phyloP scores from a whole-genome alignment of 2,329 filamentous ascomycete species.

The Corniculantispora saksenae region DNA sequence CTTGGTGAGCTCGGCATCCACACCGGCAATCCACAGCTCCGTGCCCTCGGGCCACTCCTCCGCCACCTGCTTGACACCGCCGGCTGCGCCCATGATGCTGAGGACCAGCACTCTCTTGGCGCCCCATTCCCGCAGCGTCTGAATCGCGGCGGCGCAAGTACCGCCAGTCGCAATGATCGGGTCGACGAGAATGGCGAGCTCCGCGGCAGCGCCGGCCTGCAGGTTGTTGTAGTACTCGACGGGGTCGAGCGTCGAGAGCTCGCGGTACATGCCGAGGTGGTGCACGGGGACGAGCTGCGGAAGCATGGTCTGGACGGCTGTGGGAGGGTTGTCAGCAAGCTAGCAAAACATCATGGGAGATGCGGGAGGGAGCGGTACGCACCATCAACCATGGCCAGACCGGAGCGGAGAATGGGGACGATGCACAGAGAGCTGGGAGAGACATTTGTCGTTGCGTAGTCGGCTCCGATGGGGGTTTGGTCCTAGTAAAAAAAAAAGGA shows the following conservation, averaged over 20 bases:
- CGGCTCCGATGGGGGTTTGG: constrained; percentile 74
- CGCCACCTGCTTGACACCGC: constrained; percentile 62
- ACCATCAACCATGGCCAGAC: constrained; percentile 89
- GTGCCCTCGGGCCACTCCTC: constrained; percentile 75
- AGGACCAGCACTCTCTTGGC: constrained; percentile 79
- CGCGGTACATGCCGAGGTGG: constrained; percentile 92
- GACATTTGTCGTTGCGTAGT: constrained; percentile 68
- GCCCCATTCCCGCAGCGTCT: constrained; percentile 88
- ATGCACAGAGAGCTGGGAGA: constrained; percentile 71
- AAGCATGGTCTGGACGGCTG: constrained; percentile 79
- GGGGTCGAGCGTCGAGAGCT: constrained; percentile 80
- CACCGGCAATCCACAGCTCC: constrained; percentile 78
- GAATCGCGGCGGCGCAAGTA: constrained; percentile 85
- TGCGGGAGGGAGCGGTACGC: constrained; percentile 24
- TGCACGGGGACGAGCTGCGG: constrained; percentile 80
- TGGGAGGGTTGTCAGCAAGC: not conserved
- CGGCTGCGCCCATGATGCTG: constrained; percentile 69
- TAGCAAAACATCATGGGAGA: too few species aligned
- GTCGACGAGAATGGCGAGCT: constrained; percentile 81
- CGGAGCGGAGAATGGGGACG: constrained; percentile 89
- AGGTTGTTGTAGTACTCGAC: constrained; percentile 99
- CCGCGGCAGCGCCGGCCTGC: constrained; percentile 53
- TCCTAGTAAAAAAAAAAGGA: too few species aligned
- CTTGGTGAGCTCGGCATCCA: constrained; percentile 74
- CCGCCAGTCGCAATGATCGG: constrained; percentile 93